Percentiles rank a stretch among this genome's conserved stretches.
Conservation (phyloP, 2,329 filamentous ascomycete genomes). For the Fusarium scirpi region DNA sequence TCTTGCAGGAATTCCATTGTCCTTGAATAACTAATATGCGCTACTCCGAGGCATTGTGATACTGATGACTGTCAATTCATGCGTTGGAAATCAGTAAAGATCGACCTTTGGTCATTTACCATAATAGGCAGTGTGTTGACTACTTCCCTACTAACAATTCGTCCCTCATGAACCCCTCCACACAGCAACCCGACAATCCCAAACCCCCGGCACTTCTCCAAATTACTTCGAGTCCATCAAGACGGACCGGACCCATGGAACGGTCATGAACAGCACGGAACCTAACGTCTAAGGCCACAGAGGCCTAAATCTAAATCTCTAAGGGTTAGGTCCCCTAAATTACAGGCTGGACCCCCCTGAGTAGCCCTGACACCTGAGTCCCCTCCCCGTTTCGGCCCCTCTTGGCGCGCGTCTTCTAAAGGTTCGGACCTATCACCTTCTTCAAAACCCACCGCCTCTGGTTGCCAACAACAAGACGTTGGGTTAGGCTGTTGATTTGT, state of each 20-base stretch:
- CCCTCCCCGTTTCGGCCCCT: constrained; percentile 33
- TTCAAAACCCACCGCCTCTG: constrained; percentile 44
- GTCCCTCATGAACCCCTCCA: constrained; percentile 28
- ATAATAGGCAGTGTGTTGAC: constrained; percentile 35
- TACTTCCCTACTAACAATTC: background rate
- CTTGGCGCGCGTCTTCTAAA: constrained; percentile 32
- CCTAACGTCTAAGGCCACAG: background rate
- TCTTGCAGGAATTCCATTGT: background rate
- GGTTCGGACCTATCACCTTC: constrained; percentile 45
- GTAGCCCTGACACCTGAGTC: constrained; percentile 8
- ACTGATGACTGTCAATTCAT: background rate
- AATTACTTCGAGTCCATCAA: constrained; percentile 22
- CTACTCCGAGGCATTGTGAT: background rate
- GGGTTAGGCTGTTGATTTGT: constrained; percentile 31
- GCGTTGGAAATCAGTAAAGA: constrained; percentile 1
- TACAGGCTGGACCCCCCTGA: constrained; percentile 24
- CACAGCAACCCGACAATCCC: constrained; percentile 12
- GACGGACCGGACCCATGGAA: background rate
- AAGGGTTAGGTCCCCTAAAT: constrained; percentile 31
- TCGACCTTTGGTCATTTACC: constrained; percentile 16
- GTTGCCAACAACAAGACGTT: constrained; percentile 32
- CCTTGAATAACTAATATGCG: background rate
- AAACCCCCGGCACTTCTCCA: constrained; percentile 19
- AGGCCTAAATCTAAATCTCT: background rate
- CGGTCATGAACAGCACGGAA: background rate